These are phyloP conservation scores for Verticillium longisporum DNA, from an alignment of 2,329 filamentous ascomycete species.

Conservation along the genomic window DNA sequence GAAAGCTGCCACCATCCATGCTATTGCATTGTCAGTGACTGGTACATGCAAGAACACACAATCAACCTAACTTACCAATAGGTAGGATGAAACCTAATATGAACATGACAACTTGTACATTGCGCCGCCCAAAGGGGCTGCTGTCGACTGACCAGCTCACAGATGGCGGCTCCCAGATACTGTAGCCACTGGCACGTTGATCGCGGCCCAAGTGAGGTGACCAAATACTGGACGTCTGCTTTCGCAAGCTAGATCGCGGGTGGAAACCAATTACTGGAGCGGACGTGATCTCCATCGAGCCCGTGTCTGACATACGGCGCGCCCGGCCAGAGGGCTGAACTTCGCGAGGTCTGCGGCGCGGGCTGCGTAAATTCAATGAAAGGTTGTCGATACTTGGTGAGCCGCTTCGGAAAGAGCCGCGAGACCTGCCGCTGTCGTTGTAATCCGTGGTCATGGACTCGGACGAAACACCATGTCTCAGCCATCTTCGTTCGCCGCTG, in stretches of 20 bases:
- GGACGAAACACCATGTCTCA: slow-evolving; percentile 34
- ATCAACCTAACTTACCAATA: slow-evolving; percentile 44
- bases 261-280: slow-evolving; percentile 16
- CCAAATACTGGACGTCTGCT: slow-evolving; percentile 58
- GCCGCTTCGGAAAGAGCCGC: slow-evolving; percentile 36
- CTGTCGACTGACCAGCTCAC: slow-evolving; percentile 57
- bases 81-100: slow-evolving; percentile 72
- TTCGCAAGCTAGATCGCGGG: slow-evolving; percentile 25
- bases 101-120: slow-evolving; percentile 70
- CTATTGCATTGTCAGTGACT: slow-evolving; percentile 27
- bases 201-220: slow-evolving; percentile 67
- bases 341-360: slow-evolving; percentile 37
- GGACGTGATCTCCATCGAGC: slow-evolving; percentile 38
- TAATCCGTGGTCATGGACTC: slow-evolving; percentile 39
- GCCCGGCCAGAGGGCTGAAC: slow-evolving; percentile 14
- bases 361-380: slow-evolving; percentile 36
- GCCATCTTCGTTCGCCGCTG: slow-evolving; percentile 51
- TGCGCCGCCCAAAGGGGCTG: slow-evolving; percentile 57
- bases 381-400: slow-evolving; percentile 45
- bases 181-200: slow-evolving; percentile 49
- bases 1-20: slow-evolving; percentile 74
- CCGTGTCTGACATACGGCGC: slow-evolving; percentile 20
- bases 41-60: not conserved
- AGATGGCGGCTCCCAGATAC: slow-evolving; percentile 68
- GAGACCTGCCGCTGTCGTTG: slow-evolving; percentile 36